A percentile compares a stretch with the other conserved stretches of the same genome.
Conservation (phyloP, 2,329 filamentous ascomycete genomes). For the Diaporthe sp. region DNA sequence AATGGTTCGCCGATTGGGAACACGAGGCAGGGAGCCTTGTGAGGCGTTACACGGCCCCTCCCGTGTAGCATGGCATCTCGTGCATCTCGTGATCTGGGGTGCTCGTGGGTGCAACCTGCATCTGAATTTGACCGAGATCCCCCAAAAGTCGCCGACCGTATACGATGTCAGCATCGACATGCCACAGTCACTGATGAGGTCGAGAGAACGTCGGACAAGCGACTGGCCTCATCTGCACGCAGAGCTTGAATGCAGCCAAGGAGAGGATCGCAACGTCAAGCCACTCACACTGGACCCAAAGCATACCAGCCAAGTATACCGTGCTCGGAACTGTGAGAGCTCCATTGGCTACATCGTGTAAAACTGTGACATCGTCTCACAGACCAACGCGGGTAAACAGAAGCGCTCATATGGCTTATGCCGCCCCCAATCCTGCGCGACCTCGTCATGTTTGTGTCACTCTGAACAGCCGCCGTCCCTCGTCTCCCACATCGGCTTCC, state of each 20-base stretch:
- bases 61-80: background rate
- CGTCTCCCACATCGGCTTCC: background rate
- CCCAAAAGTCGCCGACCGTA: background rate
- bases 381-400: background rate
- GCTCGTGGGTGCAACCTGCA: background rate
- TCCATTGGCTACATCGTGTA: background rate
- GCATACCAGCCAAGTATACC: background rate
- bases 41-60: slow-evolving; percentile 16
- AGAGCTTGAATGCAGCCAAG: background rate
- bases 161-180: background rate
- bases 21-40: slow-evolving; percentile 3
- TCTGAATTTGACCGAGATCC: slow-evolving; percentile 12
- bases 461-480: background rate
- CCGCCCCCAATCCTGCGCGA: background rate
- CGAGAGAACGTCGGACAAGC: background rate
- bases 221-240: background rate
- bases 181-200: background rate
- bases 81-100: slow-evolving; percentile 16
- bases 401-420: background rate
- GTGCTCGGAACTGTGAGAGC: background rate
- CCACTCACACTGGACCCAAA: background rate
- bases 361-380: background rate
- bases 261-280: background rate
- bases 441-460: background rate
- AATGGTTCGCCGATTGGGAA: slow-evolving; percentile 9